Percentiles rank a stretch among this genome's conserved stretches.
phyloP scores from a whole-genome alignment of 441 rosid species.

The Gossypium lobatum region DNA sequence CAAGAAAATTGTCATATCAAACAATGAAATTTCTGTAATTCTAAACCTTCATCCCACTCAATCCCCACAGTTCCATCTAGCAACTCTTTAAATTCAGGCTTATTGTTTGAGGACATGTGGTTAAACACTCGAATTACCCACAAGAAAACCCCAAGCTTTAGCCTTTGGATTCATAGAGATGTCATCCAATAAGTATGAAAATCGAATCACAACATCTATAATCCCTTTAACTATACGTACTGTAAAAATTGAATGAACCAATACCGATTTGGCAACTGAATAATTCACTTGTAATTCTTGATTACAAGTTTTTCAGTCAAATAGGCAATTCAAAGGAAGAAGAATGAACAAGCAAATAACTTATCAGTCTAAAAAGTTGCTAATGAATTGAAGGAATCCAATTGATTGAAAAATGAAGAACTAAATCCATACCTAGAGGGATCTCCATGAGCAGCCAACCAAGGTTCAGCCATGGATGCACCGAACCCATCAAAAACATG shows the following conservation, averaged over 20 bases:
- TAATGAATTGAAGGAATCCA: neutral
- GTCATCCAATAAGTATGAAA: neutral
- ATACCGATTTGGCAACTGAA: neutral
- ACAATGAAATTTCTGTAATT: neutral
- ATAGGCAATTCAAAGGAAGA: neutral
- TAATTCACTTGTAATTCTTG: neutral
- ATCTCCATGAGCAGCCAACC: conserved; percentile 48
- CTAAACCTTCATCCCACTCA: neutral
- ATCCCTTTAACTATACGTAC: neutral
- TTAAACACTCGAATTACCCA: neutral
- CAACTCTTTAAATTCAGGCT: neutral
- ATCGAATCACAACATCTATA: neutral
- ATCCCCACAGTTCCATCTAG: neutral
- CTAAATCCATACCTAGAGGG: conserved; percentile 28
- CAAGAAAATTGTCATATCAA: neutral
- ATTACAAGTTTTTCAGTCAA: neutral
- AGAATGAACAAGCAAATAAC: neutral
- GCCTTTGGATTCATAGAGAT: neutral
- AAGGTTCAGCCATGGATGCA: conserved; percentile 39
- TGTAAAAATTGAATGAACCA: no score
- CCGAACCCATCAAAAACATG: conserved; percentile 39
- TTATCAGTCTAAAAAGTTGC: neutral
- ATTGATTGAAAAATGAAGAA: neutral
- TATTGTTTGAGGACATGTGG: neutral
- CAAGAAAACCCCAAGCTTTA: neutral